Evolutionary conservation across 495 filamentous ascomycete species (phyloP), one percentile per base, ranked within the genome.

Genomic region (Xylaria grammica): DNA sequence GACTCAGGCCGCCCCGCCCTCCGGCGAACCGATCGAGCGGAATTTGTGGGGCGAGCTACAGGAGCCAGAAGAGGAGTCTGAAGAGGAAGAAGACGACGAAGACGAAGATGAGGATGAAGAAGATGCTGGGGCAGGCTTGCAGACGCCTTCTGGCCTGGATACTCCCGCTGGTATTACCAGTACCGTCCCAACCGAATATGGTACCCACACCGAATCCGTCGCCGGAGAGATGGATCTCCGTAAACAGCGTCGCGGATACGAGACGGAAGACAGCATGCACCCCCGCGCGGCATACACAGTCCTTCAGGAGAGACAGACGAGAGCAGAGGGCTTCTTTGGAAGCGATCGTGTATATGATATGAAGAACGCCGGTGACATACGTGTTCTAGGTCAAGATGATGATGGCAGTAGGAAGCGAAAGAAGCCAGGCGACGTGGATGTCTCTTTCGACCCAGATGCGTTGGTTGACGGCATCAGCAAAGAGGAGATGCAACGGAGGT

Each of bases 41-140:
- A 91, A 89, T 19, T 79, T 96, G 1, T 99, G 95, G 95, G 95
- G 95, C 27, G 92, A 97, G 72, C 79, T 99, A n/a, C 92, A 96
- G 69, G 91, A 93, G 69, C 90, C 91, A 62, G 88, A 92, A 65
- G 90, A 87, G 2, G 92, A 96, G 62, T 91, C 91, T 58, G 90
- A 93, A 65, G 91, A 91, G 57, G 85, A 86, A 11, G 82, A 82
- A 0, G 86, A 87, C 20, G 85, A 88, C 6, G 86, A 88, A 9
- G 88, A 90, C 0, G 89, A 90, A 10, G 85, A 88, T 6, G 91
- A 96, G 32, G 91, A 91, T 7, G 90, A 88, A 15, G 89, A 88
- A 3, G 90, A 87, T 15, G 78, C 84, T 48, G 86, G 84, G 6
- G 81, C 86, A 53, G 92, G 90, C 19, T 72, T 89, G 40, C 86